Base-by-base conservation (phyloP, 2,329 filamentous ascomycete species). In the Hypocrella siamensis region DNA sequence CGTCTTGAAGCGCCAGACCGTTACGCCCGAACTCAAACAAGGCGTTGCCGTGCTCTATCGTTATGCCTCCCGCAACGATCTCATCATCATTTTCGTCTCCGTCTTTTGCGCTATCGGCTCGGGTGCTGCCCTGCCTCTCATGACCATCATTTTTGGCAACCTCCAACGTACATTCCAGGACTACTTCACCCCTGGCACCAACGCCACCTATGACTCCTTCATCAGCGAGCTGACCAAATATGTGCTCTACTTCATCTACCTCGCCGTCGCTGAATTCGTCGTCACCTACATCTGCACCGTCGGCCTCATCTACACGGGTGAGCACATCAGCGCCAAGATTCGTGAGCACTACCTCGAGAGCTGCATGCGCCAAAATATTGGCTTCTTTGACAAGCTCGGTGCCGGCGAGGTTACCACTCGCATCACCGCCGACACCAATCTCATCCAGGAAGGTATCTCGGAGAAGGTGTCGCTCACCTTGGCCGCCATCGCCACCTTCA, bases 361-460 rank as follows among this genome's bases (percentile, higher is more conserved):
- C 39, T 86, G 85, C 47, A 61, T 93, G 60, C 73, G 74, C 38
- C 85, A 93, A 51, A 93, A 93, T 51, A 88, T 93, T 51, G 85
- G 74, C 28, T 93, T 83, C 54, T 93, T 92, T 55, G 90, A 96
- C 54, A 90, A 90, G 47, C 67, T 93, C 11, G 88, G 86, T 31
- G 80, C 85, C 21, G 86, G 88, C 36, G 90, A 94, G 56, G 82
- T 96, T 38, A 93, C 86, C 0, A 93, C 86, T 1, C 77, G 86
- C 40, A 93, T 94, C 44, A 96, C 88, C 0, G 79, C 86, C 9
- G 88, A 96, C 52, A 93, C 84, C 28, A 94, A 93, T 46, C 62
- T 93, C 32, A 78, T 96, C 34, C 88, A 94, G 53, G 86, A 93
- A 42, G 88, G 85, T 35, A 84, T 98, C 28, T 92, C 83, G 0